These are phyloP conservation scores for Phaffia australis DNA, from an alignment of 768 basidiomycete species.

Conservation along the genomic window DNA sequence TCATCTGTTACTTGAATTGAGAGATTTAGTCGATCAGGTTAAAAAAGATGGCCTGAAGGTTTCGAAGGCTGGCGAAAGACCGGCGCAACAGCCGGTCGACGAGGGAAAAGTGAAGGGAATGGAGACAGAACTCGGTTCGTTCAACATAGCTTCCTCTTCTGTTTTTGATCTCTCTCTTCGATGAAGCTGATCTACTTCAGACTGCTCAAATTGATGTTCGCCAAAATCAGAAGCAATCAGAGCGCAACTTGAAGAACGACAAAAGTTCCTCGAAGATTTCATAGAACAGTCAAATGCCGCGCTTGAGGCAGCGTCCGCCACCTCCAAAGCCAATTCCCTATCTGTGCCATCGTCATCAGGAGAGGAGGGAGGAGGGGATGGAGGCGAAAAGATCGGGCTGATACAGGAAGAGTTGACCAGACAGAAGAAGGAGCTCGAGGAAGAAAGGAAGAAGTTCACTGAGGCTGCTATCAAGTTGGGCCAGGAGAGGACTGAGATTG, in stretches of 20 bases:
- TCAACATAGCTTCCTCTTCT: not conserved
- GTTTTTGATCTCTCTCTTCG: not conserved
- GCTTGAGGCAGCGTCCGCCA: too few species aligned
- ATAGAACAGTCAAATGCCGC: too few species aligned
- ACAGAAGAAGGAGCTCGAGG: conserved; percentile 51
- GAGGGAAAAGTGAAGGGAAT: conserved; percentile 4
- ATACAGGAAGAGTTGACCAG: conserved; percentile 49
- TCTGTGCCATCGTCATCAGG: too few species aligned
- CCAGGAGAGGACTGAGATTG: conserved; percentile 54
- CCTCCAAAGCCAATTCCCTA: too few species aligned
- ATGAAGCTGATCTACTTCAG: not conserved
- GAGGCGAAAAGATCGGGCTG: conserved; percentile 38
- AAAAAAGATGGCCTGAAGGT: too few species aligned
- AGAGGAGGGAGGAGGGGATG: too few species aligned
- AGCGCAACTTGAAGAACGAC: conserved; percentile 5
- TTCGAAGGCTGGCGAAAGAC: conserved; percentile 2
- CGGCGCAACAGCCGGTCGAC: conserved; percentile 7
- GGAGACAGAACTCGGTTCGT: not conserved
- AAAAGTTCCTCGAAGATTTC: not conserved
- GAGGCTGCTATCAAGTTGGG: conserved; percentile 55
- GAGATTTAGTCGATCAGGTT: too few species aligned
- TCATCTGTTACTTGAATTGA: too few species aligned
- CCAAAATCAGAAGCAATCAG: not conserved
- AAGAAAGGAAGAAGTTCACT: conserved; percentile 55
- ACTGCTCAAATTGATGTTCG: not conserved